Evolutionary conservation across 192 early-diverging fungal species (phyloP).

Genomic region (Coemansia sp.): DNA sequence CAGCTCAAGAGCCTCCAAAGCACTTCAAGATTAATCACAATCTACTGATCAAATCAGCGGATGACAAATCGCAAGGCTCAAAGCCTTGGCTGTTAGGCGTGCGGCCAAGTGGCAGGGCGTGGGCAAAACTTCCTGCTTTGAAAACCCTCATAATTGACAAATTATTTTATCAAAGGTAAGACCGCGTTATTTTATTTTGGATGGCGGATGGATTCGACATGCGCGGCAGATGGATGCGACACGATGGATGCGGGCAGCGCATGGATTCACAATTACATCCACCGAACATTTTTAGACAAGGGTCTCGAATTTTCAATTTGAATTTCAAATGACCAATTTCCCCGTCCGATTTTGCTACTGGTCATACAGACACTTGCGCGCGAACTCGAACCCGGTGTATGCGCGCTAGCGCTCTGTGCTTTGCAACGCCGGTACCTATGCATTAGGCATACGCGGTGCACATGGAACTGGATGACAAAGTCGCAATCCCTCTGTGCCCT

Average conservation of each 20-base stretch:
- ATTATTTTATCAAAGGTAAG: slow-evolving; percentile 6
- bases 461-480: background rate
- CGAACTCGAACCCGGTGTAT: background rate
- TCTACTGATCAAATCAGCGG: background rate
- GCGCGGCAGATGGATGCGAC: slow-evolving; percentile 1
- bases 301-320: background rate
- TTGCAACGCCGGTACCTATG: background rate
- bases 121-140: slow-evolving; percentile 6
- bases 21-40: background rate
- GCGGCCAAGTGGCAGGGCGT: background rate
- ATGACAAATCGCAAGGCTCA: background rate
- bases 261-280: background rate
- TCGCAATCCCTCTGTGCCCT: no score
- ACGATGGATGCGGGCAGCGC: background rate
- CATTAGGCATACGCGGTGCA: background rate
- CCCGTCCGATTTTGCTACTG: background rate
- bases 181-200: background rate
- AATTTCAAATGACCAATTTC: background rate
- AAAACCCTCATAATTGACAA: background rate
- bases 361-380: background rate
- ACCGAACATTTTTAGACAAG: background rate
- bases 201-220: background rate
- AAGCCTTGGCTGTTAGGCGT: background rate
- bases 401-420: background rate
- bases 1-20: background rate